Evolutionary conservation across 177 flowering plant genomes (phyloP).

Genomic region (Telopea speciosissima): DNA sequence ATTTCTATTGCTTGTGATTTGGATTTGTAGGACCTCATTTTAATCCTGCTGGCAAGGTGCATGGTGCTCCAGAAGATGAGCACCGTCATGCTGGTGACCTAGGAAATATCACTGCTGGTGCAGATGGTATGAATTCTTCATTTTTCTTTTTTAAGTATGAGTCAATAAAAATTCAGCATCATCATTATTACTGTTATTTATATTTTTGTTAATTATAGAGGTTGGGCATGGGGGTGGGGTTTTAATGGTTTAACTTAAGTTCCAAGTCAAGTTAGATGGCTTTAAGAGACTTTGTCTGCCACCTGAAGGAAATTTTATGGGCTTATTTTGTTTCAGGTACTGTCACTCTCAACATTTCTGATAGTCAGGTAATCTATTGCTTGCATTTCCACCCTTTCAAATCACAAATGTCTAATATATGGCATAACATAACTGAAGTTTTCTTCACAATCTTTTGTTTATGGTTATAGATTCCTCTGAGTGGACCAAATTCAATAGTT

Average conservation of each 20-base stretch:
- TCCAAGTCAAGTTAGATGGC: neutral
- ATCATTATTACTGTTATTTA: too few species aligned
- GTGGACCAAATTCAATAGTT: slow-evolving; percentile 63
- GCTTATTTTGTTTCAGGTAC: slow-evolving; percentile 35
- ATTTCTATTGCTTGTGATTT: slow-evolving; percentile 4
- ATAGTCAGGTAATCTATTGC: slow-evolving; percentile 37
- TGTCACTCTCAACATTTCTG: slow-evolving; percentile 41
- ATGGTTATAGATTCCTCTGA: slow-evolving; percentile 67
- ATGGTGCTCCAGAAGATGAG: slow-evolving; percentile 91
- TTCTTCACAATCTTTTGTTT: neutral
- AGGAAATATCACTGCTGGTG: slow-evolving; percentile 74
- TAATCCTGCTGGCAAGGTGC: slow-evolving; percentile 75
- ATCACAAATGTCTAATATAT: neutral
- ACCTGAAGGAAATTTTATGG: neutral
- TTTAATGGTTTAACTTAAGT: neutral
- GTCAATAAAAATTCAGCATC: neutral
- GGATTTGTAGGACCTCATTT: slow-evolving; percentile 37
- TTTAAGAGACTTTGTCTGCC: neutral
- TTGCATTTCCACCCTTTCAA: neutral
- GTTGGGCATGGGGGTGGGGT: neutral
- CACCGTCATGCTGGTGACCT: slow-evolving; percentile 95
- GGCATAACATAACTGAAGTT: too few species aligned
- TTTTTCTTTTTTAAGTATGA: neutral
- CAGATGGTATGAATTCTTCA: slow-evolving; percentile 50
- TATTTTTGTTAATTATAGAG: neutral